phyloP scores from a whole-genome alignment of 2,329 filamentous ascomycete genomes.

The Hyphodiscus sp. region DNA sequence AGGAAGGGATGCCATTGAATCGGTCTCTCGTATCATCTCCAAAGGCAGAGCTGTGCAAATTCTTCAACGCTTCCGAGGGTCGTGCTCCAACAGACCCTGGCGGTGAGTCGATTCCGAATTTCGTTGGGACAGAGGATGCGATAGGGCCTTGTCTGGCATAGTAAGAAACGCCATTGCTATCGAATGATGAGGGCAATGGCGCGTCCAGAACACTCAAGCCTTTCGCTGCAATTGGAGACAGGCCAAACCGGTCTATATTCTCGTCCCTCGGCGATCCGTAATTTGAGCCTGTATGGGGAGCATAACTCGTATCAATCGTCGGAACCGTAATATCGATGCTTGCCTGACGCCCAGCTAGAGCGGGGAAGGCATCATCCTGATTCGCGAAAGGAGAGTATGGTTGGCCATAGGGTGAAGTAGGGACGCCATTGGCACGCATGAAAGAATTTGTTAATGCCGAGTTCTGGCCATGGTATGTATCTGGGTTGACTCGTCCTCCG shows the following conservation, averaged over 20 bases:
- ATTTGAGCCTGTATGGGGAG: conserved; percentile 46
- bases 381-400: conserved; percentile 39
- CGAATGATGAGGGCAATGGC: conserved; percentile 87
- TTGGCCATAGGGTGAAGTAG: conserved; percentile 30
- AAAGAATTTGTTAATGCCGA: conserved; percentile 72
- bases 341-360: conserved; percentile 33
- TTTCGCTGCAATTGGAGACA: conserved; percentile 68
- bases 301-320: conserved; percentile 49
- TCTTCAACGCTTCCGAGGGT: conserved; percentile 58
- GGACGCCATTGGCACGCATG: conserved; percentile 51
- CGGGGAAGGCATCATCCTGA: conserved; percentile 48
- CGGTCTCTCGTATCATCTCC: conserved; percentile 55
- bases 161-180: conserved; percentile 90
- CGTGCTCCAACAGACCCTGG: conserved; percentile 63
- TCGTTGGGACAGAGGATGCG: conserved; percentile 85
- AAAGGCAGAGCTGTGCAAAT: conserved; percentile 61
- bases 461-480: conserved; percentile 56
- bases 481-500: conserved; percentile 62
- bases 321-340: conserved; percentile 41
- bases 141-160: conserved; percentile 85
- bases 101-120: conserved; percentile 83
- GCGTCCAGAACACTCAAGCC: conserved; percentile 87
- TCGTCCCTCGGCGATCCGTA: conserved; percentile 84
- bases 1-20: conserved; percentile 44
- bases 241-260: conserved; percentile 51